Evolutionary conservation across 2,329 filamentous ascomycete species (phyloP).

Genomic region (Keithomyces neogunnii): DNA sequence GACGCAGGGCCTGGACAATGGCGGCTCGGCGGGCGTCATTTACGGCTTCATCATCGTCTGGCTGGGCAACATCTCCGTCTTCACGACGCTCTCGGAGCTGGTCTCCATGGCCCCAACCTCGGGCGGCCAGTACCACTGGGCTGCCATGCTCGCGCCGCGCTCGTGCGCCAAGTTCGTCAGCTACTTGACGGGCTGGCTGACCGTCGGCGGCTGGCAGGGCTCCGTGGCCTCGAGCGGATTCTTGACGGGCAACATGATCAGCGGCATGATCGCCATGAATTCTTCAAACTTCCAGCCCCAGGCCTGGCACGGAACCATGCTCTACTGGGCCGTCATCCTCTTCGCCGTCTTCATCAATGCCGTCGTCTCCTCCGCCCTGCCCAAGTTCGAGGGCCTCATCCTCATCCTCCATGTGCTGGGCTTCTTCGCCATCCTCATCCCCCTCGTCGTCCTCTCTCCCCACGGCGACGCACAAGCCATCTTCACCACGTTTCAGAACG

Average conservation of each 20-base stretch:
- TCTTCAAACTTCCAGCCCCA: slow-evolving; percentile 13
- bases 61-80: slow-evolving; percentile 36
- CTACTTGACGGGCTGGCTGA: slow-evolving; percentile 41
- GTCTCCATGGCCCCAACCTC: slow-evolving; percentile 39
- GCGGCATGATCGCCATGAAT: slow-evolving; percentile 27
- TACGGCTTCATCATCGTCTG: slow-evolving; percentile 42
- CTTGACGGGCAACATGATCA: slow-evolving; percentile 38
- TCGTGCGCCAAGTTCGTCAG: slow-evolving; percentile 43
- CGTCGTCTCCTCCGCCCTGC: slow-evolving; percentile 32
- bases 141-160: slow-evolving; percentile 41
- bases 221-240: slow-evolving; percentile 26
- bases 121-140: slow-evolving; percentile 55
- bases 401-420: slow-evolving; percentile 37
- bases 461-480: slow-evolving; percentile 27
- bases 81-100: slow-evolving; percentile 30
- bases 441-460: slow-evolving; percentile 21
- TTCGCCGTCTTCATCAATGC: slow-evolving; percentile 43
- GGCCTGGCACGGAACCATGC: slow-evolving; percentile 39
- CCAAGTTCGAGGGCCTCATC: slow-evolving; percentile 41
- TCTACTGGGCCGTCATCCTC: slow-evolving; percentile 37
- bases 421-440: slow-evolving; percentile 24
- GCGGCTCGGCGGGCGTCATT: slow-evolving; percentile 43
- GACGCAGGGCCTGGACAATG: slow-evolving; percentile 23
- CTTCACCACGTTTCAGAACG: slow-evolving; percentile 35
- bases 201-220: slow-evolving; percentile 38